Evolutionary conservation across 2,329 filamentous ascomycete species (phyloP), one percentile per base, ranked within the genome.

Genomic region (Thielaviopsis musarum): DNA sequence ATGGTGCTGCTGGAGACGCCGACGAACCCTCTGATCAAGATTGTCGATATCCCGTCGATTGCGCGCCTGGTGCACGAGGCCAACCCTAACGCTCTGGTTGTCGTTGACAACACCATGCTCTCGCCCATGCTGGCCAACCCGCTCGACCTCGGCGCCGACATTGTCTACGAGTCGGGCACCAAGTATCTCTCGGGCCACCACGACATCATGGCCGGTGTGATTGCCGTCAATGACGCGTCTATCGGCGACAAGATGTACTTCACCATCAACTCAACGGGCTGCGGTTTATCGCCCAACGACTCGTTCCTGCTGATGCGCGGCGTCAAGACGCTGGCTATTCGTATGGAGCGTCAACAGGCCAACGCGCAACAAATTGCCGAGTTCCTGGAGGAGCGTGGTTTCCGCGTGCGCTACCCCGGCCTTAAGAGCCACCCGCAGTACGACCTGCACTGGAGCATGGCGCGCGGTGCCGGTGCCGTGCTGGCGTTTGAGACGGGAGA

Each of bases 81-180:
- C 56, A 95, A 93, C 70, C 76, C 85, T 7, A 81, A 81, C 63
- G 87, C 88, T 26, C 75, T 97, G 49, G 90, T 98, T 17, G 83
- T 91, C 1, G 93, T 97, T 26, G 93, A 98, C 73, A 98, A 98
- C 75, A 98, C 93, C 61, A 98, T 98, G 93, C 84, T 98, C 65
- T 96, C 91, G 1, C 93, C 93, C 12, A 85, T 96, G 76, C 83
- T 98, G 7, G 85, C 85, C 67, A 97, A 95, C 73, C 93, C 93
- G 5, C 81, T 98, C 19, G 91, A 97, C 62, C 79, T 97, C 28
- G 93, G 94, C 60, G 91, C 91, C 17, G 93, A 98, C 67, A 87
- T 98, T 65, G 89, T 95, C 59, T 98, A 98, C 72, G 93, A 98
- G 74, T 95, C 88, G 26, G 93, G 93, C 59, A 98, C 93, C 24